Conservation (phyloP, 129 eudicot species). For the Mikania micrantha region DNA sequence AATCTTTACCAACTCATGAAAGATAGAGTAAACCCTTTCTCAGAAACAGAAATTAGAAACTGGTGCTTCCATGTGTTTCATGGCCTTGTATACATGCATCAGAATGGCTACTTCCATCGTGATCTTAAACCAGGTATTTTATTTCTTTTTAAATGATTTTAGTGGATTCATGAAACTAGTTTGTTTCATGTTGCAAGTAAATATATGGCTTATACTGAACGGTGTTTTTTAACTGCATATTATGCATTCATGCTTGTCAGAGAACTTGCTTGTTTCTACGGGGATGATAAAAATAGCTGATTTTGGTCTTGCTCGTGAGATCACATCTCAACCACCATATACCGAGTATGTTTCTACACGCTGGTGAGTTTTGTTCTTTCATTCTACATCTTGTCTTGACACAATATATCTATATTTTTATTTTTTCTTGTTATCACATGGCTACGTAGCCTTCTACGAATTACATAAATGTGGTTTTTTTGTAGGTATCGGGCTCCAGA, state of each 20-base stretch:
- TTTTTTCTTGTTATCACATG: not conserved
- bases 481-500: slow-evolving; percentile 98
- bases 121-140: slow-evolving; percentile 84
- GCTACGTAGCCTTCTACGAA: not conserved
- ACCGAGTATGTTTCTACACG: slow-evolving; percentile 97
- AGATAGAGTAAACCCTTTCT: slow-evolving; percentile 55
- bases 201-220: not conserved
- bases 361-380: slow-evolving; percentile 47
- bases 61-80: slow-evolving; percentile 93
- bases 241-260: slow-evolving; percentile 34
- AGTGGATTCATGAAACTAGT: not conserved
- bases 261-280: slow-evolving; percentile 74
- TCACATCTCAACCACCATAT: slow-evolving; percentile 71
- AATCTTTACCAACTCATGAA: slow-evolving; percentile 79
- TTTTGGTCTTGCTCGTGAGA: slow-evolving; percentile 98
- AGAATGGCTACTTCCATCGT: slow-evolving; percentile 86
- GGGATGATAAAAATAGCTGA: slow-evolving; percentile 80
- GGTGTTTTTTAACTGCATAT: not conserved
- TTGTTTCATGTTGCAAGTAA: not conserved
- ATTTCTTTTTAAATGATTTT: not conserved
- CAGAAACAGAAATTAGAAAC: slow-evolving; percentile 71
- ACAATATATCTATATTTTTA: not conserved
- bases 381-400: not conserved
- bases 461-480: slow-evolving; percentile 8
- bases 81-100: slow-evolving; percentile 84